Percentiles rank a stretch among this genome's conserved stretches.
Evolutionary conservation across 208 protist species (phyloP).

Genomic region (Porcisia deanei): DNA sequence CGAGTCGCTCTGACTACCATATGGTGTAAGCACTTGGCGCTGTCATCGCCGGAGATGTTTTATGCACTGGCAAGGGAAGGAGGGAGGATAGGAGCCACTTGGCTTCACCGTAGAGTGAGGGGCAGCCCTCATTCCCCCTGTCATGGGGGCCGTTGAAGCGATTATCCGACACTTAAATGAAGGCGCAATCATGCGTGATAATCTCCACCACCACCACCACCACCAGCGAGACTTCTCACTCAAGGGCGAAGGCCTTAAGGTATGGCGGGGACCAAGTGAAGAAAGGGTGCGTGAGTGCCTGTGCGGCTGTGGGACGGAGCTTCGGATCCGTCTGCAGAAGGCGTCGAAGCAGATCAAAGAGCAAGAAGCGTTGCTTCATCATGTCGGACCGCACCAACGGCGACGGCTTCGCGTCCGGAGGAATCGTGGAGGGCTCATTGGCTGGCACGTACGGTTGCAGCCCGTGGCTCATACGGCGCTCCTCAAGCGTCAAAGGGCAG

Average conservation of each 20-base stretch:
- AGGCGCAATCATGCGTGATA: too few relatives aligned
- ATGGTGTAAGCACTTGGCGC: neutral
- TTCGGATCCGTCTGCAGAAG: constrained; percentile 65
- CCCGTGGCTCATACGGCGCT: constrained; percentile 61
- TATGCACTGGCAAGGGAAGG: neutral
- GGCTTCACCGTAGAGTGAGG: neutral
- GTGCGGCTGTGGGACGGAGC: constrained; percentile 52
- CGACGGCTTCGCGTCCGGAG: constrained; percentile 12
- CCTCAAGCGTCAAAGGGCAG: constrained; percentile 62
- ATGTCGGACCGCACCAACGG: constrained; percentile 51
- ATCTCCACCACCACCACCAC: too few relatives aligned
- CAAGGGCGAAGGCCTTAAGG: constrained; percentile 37
- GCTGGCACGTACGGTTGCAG: constrained; percentile 37
- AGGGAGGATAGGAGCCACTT: neutral
- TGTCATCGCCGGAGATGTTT: neutral
- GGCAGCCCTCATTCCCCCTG: neutral
- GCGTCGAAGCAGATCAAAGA: constrained; percentile 68
- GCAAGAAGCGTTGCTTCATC: constrained; percentile 70
- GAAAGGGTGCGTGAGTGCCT: constrained; percentile 69
- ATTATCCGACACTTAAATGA: too few relatives aligned
- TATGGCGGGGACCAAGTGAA: constrained; percentile 60
- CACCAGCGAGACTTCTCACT: constrained; percentile 9
- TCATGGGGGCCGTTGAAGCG: too few relatives aligned
- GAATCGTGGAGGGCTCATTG: constrained; percentile 21
- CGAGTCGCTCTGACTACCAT: neutral